phyloP scores from a whole-genome alignment of 2,329 filamentous ascomycete species.

The Neofusicoccum parvum region DNA sequence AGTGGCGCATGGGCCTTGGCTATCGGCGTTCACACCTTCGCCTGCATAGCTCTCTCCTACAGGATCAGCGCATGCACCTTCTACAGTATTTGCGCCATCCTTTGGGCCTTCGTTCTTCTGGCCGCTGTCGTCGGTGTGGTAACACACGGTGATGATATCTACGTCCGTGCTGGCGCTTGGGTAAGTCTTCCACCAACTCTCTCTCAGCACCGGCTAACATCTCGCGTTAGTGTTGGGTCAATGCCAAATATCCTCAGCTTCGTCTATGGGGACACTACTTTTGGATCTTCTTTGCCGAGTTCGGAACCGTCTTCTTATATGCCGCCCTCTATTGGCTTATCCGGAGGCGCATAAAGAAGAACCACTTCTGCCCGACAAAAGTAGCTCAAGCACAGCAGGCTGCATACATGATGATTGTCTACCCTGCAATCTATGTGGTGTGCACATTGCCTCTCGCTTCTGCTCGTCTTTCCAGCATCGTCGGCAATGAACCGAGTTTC shows the following conservation, averaged over 20 bases:
- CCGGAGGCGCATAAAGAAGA: conserved; percentile 38
- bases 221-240: conserved; percentile 62
- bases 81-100: conserved; percentile 48
- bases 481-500: conserved; percentile 46
- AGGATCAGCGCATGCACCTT: conserved; percentile 55
- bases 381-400: conserved; percentile 44
- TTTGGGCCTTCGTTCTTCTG: conserved; percentile 64
- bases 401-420: conserved; percentile 64
- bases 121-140: conserved; percentile 57
- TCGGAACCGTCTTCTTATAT: conserved; percentile 56
- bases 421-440: conserved; percentile 69
- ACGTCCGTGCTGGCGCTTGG: conserved; percentile 67
- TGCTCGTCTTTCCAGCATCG: conserved; percentile 65
- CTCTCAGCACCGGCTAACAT: conserved; percentile 8
- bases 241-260: conserved; percentile 54
- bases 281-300: conserved; percentile 63
- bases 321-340: conserved; percentile 45
- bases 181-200: conserved; percentile 29
- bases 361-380: conserved; percentile 39
- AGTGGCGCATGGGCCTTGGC: conserved; percentile 68
- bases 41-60: conserved; percentile 61
- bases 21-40: conserved; percentile 69
- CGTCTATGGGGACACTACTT: conserved; percentile 66
- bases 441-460: conserved; percentile 68
- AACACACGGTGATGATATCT: conserved; percentile 51